Percentiles rank a stretch among this genome's conserved stretches.
phyloP scores from a whole-genome alignment of 345 rosid species.

The Dipteronia sinensis region DNA sequence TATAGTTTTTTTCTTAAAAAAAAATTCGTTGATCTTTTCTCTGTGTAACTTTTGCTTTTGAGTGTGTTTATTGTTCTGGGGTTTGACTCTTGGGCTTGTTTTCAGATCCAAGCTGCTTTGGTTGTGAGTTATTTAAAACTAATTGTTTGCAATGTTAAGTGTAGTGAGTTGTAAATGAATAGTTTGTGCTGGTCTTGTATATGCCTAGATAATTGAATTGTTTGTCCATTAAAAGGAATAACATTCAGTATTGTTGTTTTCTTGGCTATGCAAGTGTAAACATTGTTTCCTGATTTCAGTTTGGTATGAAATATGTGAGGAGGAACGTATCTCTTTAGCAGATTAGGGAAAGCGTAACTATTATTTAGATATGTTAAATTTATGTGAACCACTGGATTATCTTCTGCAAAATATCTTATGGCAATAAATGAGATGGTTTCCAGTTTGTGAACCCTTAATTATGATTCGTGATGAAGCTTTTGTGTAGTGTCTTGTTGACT shows the following conservation, averaged over 20 bases:
- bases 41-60: not conserved
- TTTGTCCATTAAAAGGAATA: not conserved
- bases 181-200: constrained; percentile 23
- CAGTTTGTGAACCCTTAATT: not conserved
- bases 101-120: constrained; percentile 29
- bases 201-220: constrained; percentile 12
- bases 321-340: not conserved
- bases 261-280: constrained; percentile 15
- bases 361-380: constrained; percentile 7
- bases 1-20: not conserved
- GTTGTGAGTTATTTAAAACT: constrained; percentile 21
- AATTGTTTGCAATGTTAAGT: constrained; percentile 25
- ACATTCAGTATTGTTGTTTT: not conserved
- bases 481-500: constrained; percentile 3
- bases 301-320: not conserved
- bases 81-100: constrained; percentile 10
- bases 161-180: constrained; percentile 24
- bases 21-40: not conserved
- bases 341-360: constrained; percentile 13
- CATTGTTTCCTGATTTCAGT: constrained; percentile 6
- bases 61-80: constrained; percentile 9
- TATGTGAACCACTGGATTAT: not conserved
- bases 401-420: not conserved
- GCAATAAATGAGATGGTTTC: not conserved
- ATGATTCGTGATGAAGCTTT: not conserved